Percentiles rank a stretch among this genome's conserved stretches.
phyloP scores from a whole-genome alignment of 2,329 filamentous ascomycete genomes.

The Teratosphaeria zuluensis region DNA sequence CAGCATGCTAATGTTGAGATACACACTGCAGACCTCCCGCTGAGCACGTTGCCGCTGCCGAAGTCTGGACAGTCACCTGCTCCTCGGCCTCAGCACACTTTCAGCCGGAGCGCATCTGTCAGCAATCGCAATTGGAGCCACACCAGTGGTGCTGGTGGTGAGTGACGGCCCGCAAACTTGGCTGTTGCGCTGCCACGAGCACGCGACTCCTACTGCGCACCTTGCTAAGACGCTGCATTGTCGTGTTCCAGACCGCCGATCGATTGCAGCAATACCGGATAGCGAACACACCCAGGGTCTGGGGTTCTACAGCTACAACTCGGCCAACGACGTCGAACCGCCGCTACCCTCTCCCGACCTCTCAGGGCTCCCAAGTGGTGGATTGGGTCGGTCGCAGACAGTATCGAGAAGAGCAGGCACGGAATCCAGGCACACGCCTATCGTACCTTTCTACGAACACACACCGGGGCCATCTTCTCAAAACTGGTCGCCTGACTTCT shows the following conservation, averaged over 20 bases:
- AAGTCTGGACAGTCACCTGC: neutral
- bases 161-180: neutral
- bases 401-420: conserved; percentile 14
- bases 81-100: conserved; percentile 5
- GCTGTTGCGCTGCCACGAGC: neutral
- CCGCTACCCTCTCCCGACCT: conserved; percentile 5
- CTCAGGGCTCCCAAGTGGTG: conserved; percentile 6
- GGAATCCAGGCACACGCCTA: neutral
- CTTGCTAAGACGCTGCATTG: conserved; percentile 2
- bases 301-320: conserved; percentile 8
- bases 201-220: neutral
- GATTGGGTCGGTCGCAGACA: conserved; percentile 17
- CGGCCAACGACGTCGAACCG: conserved; percentile 9
- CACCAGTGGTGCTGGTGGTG: conserved; percentile 5
- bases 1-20: neutral
- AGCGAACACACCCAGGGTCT: conserved; percentile 1
- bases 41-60: conserved; percentile 3
- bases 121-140: conserved; percentile 7
- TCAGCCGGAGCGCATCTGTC: conserved; percentile 7
- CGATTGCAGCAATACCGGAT: conserved; percentile 11
- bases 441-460: neutral
- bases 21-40: conserved; percentile 4
- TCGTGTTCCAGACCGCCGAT: conserved; percentile 13
- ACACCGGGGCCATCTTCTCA: conserved; percentile 8
- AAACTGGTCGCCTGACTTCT: conserved; percentile 14